Conservation (phyloP, 2,329 filamentous ascomycete species). For the Aspergillus proliferans region DNA sequence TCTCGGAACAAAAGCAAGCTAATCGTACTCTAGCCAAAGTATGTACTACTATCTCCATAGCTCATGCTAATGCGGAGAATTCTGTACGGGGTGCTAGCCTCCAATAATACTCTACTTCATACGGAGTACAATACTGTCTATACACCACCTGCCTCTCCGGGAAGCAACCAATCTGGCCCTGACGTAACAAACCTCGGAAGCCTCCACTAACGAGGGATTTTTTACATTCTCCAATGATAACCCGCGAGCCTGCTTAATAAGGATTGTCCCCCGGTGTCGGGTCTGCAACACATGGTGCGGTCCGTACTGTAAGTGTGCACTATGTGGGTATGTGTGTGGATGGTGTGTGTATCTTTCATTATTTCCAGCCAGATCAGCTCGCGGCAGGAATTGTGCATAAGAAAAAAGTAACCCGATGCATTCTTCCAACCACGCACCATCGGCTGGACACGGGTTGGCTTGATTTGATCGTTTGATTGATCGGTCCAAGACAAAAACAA, state of each 20-base stretch:
- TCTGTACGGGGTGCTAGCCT: too few relatives aligned
- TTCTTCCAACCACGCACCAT: background rate
- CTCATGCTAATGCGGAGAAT: too few relatives aligned
- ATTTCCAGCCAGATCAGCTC: background rate
- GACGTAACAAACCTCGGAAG: background rate
- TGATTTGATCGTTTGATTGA: background rate
- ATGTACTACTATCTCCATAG: too few relatives aligned
- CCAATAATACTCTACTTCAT: too few relatives aligned
- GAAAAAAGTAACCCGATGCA: too few relatives aligned
- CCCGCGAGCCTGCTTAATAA: background rate
- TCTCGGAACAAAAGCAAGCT: too few relatives aligned
- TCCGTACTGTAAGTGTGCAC: background rate
- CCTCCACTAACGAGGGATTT: background rate
- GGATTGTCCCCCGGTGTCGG: background rate
- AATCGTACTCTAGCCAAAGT: too few relatives aligned
- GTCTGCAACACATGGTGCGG: background rate
- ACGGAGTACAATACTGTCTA: too few relatives aligned
- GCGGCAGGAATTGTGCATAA: too few relatives aligned
- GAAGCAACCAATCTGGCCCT: too few relatives aligned
- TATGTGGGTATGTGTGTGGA: background rate
- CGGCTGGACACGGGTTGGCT: background rate
- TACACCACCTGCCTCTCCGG: too few relatives aligned
- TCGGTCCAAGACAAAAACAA: too few relatives aligned
- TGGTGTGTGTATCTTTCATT: background rate
- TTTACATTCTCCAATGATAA: background rate